Percentiles rank a stretch among this genome's conserved stretches.
Conservation (phyloP, 148 eudicot genomes). For the Cornus florida region DNA sequence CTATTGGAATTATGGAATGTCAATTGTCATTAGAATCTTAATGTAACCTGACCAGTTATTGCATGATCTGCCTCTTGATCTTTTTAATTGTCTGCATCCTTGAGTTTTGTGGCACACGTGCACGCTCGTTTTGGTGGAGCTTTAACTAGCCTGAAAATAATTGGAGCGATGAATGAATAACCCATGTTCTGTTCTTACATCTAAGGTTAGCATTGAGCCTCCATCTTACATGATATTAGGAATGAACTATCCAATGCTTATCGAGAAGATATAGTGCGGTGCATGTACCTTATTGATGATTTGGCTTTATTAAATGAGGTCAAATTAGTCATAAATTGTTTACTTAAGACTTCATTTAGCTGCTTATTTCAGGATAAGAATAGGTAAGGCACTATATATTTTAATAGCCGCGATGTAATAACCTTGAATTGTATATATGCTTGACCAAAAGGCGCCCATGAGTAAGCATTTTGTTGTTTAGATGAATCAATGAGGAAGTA, state of each 20-base stretch:
- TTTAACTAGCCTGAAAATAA: neutral
- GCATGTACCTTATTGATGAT: no score
- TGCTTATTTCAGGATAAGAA: no score
- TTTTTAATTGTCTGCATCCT: neutral
- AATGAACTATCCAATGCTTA: no score
- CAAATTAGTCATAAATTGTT: neutral
- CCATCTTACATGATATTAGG: neutral
- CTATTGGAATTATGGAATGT: neutral
- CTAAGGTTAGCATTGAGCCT: neutral
- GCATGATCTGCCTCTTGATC: neutral
- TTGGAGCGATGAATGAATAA: neutral
- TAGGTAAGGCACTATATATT: no score
- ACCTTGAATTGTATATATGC: no score
- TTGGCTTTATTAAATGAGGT: no score
- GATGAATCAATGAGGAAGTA: no score
- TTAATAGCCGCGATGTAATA: no score
- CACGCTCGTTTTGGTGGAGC: neutral
- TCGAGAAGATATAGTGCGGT: neutral
- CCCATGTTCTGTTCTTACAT: no score
- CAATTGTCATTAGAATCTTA: neutral
- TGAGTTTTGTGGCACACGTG: neutral
- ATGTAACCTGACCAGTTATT: neutral
- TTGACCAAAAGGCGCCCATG: no score
- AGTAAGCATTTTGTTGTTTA: no score
- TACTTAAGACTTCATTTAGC: no score